These are phyloP conservation scores for Phytophthora vignae DNA, from an alignment of 352 stramenopile species.

Conservation along the genomic window DNA sequence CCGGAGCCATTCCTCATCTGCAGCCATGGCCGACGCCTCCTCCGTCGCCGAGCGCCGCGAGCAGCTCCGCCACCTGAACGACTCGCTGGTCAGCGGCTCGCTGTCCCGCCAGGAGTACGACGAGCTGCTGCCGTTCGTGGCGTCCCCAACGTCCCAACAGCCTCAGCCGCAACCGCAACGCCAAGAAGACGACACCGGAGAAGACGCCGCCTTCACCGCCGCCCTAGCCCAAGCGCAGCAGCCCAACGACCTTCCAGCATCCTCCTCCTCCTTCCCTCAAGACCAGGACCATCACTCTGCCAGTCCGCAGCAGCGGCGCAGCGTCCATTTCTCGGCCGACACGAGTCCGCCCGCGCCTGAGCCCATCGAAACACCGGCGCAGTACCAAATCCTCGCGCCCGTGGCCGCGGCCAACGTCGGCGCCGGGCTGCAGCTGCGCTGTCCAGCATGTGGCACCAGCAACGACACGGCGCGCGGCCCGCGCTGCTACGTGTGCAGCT, in stretches of 20 bases:
- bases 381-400: slow-evolving; percentile 29
- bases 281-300: background rate
- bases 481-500: slow-evolving; percentile 48
- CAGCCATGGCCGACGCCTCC: slow-evolving; percentile 21
- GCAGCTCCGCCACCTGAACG: slow-evolving; percentile 47
- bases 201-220: slow-evolving; percentile 1
- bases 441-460: slow-evolving; percentile 42
- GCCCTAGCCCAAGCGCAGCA: slow-evolving; percentile 14
- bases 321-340: slow-evolving; percentile 30
- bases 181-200: slow-evolving; percentile 9
- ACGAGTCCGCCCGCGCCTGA: slow-evolving; percentile 15
- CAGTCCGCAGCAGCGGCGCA: slow-evolving; percentile 11
- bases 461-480: slow-evolving; percentile 39
- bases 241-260: slow-evolving; percentile 2
- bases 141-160: slow-evolving; percentile 9
- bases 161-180: background rate
- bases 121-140: slow-evolving; percentile 49
- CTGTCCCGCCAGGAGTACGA: slow-evolving; percentile 49
- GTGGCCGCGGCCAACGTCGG: background rate
- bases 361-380: slow-evolving; percentile 16
- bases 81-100: slow-evolving; percentile 42
- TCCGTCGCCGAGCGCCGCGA: slow-evolving; percentile 25
- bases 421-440: slow-evolving; percentile 43
- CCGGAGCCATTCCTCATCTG: slow-evolving; percentile 9
- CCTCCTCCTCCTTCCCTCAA: background rate